These are phyloP conservation scores for Torulaspora indica DNA, from an alignment of 805 yeast genomes.

Conservation along the genomic window DNA sequence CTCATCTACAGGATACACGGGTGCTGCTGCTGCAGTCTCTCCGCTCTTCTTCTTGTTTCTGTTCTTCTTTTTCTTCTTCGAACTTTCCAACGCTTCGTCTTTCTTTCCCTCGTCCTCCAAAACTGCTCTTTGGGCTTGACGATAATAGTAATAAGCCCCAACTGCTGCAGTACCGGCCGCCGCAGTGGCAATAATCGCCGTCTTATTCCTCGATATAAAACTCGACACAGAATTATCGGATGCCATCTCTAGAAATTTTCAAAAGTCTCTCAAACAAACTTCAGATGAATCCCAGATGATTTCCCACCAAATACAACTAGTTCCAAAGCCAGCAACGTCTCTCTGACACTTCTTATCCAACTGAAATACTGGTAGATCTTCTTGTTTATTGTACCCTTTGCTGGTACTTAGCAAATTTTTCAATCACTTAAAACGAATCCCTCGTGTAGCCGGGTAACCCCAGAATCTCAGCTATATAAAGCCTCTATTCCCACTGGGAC, in stretches of 20 bases:
- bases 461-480: no score
- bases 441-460: neutral
- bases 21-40: slow-evolving; percentile 32
- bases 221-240: slow-evolving; percentile 29
- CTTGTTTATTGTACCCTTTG: slow-evolving; percentile 5
- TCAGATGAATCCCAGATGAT: neutral
- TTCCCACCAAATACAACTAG: neutral
- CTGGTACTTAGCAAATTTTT: slow-evolving; percentile 5
- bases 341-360: neutral
- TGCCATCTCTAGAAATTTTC: slow-evolving; percentile 13
- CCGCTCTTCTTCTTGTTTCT: slow-evolving; percentile 30
- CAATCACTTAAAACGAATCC: slow-evolving; percentile 1
- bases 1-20: slow-evolving; percentile 47
- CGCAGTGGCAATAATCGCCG: slow-evolving; percentile 59
- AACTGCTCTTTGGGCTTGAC: slow-evolving; percentile 31
- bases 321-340: neutral
- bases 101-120: slow-evolving; percentile 7
- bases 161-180: slow-evolving; percentile 61
- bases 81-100: slow-evolving; percentile 14
- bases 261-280: neutral
- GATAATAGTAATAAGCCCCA: slow-evolving; percentile 53
- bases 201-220: slow-evolving; percentile 44
- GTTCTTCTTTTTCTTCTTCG: slow-evolving; percentile 43
- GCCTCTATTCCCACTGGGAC: slow-evolving; percentile 28
- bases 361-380: neutral